phyloP scores from a whole-genome alignment of 176 grass and related monocot genomes.

The Bothriochloa decipiens region DNA sequence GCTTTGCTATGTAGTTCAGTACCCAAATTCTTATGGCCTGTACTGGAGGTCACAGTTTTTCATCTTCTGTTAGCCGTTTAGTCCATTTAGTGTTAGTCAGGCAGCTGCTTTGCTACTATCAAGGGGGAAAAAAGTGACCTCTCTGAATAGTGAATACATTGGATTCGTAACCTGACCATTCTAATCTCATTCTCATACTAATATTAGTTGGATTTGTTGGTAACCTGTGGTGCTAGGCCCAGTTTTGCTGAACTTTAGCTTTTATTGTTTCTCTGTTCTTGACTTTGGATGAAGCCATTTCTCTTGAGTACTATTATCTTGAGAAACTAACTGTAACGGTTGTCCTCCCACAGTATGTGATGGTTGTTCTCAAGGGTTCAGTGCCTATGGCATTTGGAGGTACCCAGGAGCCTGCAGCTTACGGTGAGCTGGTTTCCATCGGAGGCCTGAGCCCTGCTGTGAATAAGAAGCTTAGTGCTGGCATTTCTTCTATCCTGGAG shows the following conservation, averaged over 20 bases:
- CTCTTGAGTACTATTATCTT: background rate
- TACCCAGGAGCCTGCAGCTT: conserved; percentile 52
- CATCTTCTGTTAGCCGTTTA: background rate
- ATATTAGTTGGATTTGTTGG: background rate
- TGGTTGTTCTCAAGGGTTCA: conserved; percentile 85
- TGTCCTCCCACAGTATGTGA: conserved; percentile 65
- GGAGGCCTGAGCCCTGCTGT: conserved; percentile 70
- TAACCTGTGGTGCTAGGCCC: background rate
- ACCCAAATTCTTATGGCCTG: background rate
- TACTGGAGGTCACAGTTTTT: background rate
- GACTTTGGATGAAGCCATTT: background rate
- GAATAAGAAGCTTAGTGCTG: conserved; percentile 85
- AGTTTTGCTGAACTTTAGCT: background rate
- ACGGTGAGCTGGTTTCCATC: conserved; percentile 66
- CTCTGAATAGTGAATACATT: background rate
- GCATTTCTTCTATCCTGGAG: conserved; percentile 67
- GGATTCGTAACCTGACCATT: background rate
- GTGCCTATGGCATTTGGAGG: conserved; percentile 87
- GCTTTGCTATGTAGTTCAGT: no score
- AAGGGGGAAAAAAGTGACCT: background rate
- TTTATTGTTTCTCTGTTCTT: background rate
- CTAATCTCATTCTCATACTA: background rate
- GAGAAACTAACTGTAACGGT: conserved; percentile 11
- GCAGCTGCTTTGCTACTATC: background rate
- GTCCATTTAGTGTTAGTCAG: background rate